A percentile compares a stretch with the other conserved stretches of the same genome.
phyloP scores from a whole-genome alignment of 2,329 filamentous ascomycete genomes.

The Torrubiella hemipterigena region DNA sequence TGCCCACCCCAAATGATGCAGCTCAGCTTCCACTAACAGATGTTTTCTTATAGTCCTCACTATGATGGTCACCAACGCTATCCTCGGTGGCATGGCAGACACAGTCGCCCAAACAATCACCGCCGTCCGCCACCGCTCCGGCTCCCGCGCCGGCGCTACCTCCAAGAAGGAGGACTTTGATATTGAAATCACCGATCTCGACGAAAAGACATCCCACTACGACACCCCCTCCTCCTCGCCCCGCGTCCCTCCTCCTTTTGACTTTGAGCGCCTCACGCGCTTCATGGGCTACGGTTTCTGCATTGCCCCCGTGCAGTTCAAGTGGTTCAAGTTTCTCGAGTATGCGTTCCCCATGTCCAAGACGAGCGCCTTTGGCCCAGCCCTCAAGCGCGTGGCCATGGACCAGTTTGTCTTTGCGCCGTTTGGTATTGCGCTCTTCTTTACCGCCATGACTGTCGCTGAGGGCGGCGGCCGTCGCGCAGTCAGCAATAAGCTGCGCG shows the following conservation, averaged over 20 bases:
- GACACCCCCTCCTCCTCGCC: constrained; percentile 55
- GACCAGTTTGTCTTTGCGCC: constrained; percentile 93
- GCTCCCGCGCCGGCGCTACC: constrained; percentile 48
- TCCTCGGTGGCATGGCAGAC: constrained; percentile 90
- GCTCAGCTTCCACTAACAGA: constrained; percentile 4
- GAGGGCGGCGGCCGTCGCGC: constrained; percentile 81
- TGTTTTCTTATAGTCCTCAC: constrained; percentile 58
- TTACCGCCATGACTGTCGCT: constrained; percentile 90
- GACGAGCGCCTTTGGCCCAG: constrained; percentile 59
- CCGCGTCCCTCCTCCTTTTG: constrained; percentile 67
- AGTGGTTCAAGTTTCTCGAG: constrained; percentile 86
- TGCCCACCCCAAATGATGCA: neutral
- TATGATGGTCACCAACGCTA: constrained; percentile 97
- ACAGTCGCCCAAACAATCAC: constrained; percentile 92
- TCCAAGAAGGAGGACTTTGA: constrained; percentile 59
- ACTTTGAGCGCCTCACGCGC: constrained; percentile 85
- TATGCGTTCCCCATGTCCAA: constrained; percentile 76
- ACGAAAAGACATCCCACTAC: constrained; percentile 62
- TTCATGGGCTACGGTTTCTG: constrained; percentile 97
- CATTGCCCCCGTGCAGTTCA: constrained; percentile 91
- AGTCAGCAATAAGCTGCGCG: constrained; percentile 72
- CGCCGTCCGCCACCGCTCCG: constrained; percentile 57
- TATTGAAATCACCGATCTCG: constrained; percentile 81
- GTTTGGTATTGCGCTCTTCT: constrained; percentile 76
- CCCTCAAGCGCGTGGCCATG: constrained; percentile 79